Evolutionary conservation across 1,139 yeast genomes (phyloP), one percentile per base, ranked within the genome.

Genomic region (Taiozyma onychis): DNA sequence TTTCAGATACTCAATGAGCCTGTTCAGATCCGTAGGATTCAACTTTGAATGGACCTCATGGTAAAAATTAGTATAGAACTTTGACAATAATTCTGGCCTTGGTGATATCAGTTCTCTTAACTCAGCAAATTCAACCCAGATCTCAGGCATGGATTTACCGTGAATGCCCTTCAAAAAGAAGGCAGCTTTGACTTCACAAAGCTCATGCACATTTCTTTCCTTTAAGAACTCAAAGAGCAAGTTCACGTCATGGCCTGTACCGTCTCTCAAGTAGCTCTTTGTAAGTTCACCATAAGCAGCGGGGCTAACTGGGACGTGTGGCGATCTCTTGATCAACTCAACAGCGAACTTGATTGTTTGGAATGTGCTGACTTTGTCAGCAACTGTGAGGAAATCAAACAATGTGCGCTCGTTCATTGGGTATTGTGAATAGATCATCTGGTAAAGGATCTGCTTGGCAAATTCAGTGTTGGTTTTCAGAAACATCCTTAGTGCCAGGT

Each of bases 361-460:
- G 41, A 61, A 60, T 4, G 52, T 56, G 1, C 59, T 51, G 6
- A 53, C 55, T 41, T 53, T 46, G 18, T 51, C 49, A 3, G 60
- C 55, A n/a, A 51, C 48, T 35, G 46, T 51, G 21, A 60, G 28
- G 37, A 56, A 60, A n/a, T 46, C 51, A 46, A 52, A 52, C 2
- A 60, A 24, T 1, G 63, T 57, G 21, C 49, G 43, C 3, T 53
- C 49, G 44, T 58, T 54, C 47, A 58, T 59, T 10, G 62, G 63
- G 46, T 56, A 53, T 28, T 59, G 54, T 1, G 57, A 54, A 11
- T 51, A 48, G 4, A 60, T 54, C 59, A 61, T 59, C 43, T 61
- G 64, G 41, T 59, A 56, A 1, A 61, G 48, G 2, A 61, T 49
- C 28, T 59, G 64, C 42, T 60, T 59, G 13, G 65, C 59, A 24